Percentiles rank a stretch among this genome's conserved stretches.
Conservation (phyloP, 805 yeast species). For the Teunomyces pallodes region DNA sequence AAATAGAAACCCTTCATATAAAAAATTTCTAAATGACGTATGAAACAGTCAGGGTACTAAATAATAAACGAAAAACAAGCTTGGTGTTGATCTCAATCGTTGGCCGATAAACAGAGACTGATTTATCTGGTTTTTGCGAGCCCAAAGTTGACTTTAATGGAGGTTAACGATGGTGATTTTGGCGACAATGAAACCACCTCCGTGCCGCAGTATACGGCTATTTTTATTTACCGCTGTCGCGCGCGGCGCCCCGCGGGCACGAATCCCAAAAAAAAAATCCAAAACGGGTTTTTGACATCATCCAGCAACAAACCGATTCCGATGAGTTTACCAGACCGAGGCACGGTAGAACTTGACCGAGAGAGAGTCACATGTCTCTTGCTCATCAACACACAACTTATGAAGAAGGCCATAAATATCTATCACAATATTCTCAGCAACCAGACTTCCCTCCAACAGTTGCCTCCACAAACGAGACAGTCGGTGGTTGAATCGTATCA, state of each 20-base stretch:
- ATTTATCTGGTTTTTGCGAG: no score
- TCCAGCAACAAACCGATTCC: neutral
- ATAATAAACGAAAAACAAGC: no score
- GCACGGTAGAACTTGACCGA: conserved; percentile 28
- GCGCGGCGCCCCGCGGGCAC: neutral
- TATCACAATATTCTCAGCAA: conserved; percentile 35
- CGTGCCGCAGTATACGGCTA: neutral
- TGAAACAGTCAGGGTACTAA: no score
- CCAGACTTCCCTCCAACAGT: conserved; percentile 30
- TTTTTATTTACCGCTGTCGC: no score
- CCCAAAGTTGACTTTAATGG: no score
- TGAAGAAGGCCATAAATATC: conserved; percentile 38
- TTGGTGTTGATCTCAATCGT: no score
- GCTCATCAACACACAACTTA: conserved; percentile 41
- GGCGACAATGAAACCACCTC: neutral
- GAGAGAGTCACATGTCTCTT: conserved; percentile 43
- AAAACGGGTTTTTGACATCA: neutral
- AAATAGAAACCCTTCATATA: neutral
- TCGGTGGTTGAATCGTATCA: conserved; percentile 35
- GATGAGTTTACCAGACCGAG: conserved; percentile 4
- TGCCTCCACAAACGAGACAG: conserved; percentile 31
- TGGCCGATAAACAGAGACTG: no score
- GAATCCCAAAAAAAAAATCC: neutral
- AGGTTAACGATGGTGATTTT: no score
- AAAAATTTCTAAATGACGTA: no score